These are phyloP conservation scores for Jacaranda mimosifolia DNA, from an alignment of 257 asterid species.

Conservation along the genomic window DNA sequence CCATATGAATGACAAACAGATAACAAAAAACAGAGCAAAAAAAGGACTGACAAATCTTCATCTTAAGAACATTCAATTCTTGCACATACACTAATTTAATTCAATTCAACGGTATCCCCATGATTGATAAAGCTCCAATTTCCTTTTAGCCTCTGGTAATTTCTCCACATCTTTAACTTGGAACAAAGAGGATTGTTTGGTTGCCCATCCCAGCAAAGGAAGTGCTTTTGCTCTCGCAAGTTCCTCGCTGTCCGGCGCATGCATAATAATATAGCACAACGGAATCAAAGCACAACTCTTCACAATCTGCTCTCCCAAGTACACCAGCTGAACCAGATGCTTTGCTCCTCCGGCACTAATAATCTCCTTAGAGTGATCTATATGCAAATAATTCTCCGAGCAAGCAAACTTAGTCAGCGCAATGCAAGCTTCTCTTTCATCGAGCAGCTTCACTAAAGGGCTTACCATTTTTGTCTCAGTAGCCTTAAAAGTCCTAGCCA, in stretches of 20 bases:
- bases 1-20: conserved; percentile 35
- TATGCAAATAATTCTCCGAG: conserved; percentile 59
- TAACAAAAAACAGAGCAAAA: not conserved
- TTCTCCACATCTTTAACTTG: conserved; percentile 59
- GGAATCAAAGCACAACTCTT: conserved; percentile 58
- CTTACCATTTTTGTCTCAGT: conserved; percentile 71
- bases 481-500: conserved; percentile 74
- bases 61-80: conserved; percentile 14
- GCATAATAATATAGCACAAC: conserved; percentile 58
- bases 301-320: conserved; percentile 71
- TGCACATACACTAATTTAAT: conserved; percentile 12
- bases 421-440: conserved; percentile 62
- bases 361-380: conserved; percentile 72
- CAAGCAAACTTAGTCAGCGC: conserved; percentile 67
- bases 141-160: conserved; percentile 62
- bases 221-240: conserved; percentile 69
- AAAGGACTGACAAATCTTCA: conserved; percentile 20
- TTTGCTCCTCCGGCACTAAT: conserved; percentile 65
- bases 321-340: conserved; percentile 73
- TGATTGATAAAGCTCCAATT: conserved; percentile 76
- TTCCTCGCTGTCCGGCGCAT: conserved; percentile 79
- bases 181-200: conserved; percentile 50
- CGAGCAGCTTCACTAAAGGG: conserved; percentile 65
- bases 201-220: conserved; percentile 73
- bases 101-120: conserved; percentile 57